Percentiles rank a stretch among this genome's conserved stretches.
Conservation (phyloP, 108 stramenopile genomes). For the Pseudonitzschia multistriata region DNA sequence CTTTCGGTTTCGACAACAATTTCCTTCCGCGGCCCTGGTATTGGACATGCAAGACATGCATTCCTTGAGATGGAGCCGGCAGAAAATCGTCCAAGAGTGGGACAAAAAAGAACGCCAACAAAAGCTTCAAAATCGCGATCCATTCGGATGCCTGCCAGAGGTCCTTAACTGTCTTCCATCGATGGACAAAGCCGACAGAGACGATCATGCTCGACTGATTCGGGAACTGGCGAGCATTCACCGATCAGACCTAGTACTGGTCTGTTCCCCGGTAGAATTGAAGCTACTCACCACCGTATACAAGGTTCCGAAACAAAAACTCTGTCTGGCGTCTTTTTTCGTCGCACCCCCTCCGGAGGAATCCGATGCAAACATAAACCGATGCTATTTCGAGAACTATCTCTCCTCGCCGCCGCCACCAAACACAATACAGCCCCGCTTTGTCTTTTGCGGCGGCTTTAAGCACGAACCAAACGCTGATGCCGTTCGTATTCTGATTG, state of each 20-base stretch:
- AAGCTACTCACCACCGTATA: conserved; percentile 33
- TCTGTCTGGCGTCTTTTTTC: conserved; percentile 61
- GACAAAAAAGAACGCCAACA: neutral
- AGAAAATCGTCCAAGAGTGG: conserved; percentile 40
- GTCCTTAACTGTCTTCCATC: conserved; percentile 6
- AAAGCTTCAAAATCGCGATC: conserved; percentile 6
- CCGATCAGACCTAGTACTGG: conserved; percentile 66
- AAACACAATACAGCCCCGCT: conserved; percentile 13
- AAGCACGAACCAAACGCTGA: conserved; percentile 77
- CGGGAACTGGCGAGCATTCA: conserved; percentile 69
- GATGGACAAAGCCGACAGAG: neutral
- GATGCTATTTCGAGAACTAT: too few species aligned
- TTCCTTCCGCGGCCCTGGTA: conserved; percentile 51
- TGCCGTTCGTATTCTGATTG: conserved; percentile 47
- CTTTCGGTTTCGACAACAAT: conserved; percentile 43
- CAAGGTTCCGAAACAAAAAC: conserved; percentile 37
- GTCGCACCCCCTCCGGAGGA: neutral
- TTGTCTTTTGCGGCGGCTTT: conserved; percentile 61
- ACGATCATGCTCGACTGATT: conserved; percentile 23
- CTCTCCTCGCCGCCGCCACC: neutral
- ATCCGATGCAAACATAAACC: neutral
- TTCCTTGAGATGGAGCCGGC: conserved; percentile 53
- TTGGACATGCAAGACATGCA: conserved; percentile 90
- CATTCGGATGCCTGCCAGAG: conserved; percentile 13
- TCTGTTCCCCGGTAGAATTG: conserved; percentile 59